Evolutionary conservation across 1,284 basidiomycete species (phyloP), one percentile per base, ranked within the genome.

Genomic region (Trametes versicolor): DNA sequence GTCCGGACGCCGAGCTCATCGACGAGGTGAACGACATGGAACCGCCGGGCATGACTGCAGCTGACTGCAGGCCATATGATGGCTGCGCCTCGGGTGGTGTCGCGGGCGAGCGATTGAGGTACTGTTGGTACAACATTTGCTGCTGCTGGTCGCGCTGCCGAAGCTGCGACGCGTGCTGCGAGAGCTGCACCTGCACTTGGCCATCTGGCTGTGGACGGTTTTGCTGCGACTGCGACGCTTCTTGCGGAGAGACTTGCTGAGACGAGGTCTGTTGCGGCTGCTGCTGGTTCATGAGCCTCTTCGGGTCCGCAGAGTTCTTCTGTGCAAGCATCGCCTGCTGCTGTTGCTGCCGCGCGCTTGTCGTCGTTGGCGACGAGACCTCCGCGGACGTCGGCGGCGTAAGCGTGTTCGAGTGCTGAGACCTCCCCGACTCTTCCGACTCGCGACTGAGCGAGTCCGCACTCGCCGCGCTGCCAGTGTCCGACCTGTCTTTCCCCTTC

Each of bases 101-200:
- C 1, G 90, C 85, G 0, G 93, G 91, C 0, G 93, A 94, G 25
- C 89, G 86, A 68, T 89, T 91, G 75, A 96, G 90, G 73, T 97
- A 96, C 72, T 95, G 91, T 67, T 93, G 92, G 76, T 96, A 97
- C 52, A 95, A 80, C n/a, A 89, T 90, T 75, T 94, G 94, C 65
- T 96, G 92, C 69, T 95, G 91, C 74, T 93, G 90, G 72, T 97
- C 96, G 63, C 89, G 87, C 77, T 96, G 93, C 66, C 94, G 93
- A 58, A 97, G 83, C 56, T 90, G 87, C 10, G 89, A 85, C 0
- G 86, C 82, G 55, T 88, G 87, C 39, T 75, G 76, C 21, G 75
- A 79, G 62, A 77, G 69, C 51, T 71, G 73, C 29, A 64, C 64
- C 8, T 58, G 61, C 32, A 64, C 64, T 6, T 58, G 61, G 41